Conservation (phyloP, 495 filamentous ascomycete species). For the Penicillium simplicissimum region DNA sequence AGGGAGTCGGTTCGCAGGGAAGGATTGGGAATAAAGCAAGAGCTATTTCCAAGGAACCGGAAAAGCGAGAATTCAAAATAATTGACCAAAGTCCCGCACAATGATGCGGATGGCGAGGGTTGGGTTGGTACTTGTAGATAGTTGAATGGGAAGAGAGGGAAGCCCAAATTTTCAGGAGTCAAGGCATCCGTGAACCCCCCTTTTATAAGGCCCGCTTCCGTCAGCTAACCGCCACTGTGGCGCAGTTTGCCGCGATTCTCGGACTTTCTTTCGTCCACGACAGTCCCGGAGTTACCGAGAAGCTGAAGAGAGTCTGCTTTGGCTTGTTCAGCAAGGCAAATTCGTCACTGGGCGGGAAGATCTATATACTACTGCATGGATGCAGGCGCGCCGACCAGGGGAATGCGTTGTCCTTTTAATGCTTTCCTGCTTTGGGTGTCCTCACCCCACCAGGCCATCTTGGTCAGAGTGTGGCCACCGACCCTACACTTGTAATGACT, state of each 20-base stretch:
- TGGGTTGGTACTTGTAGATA: conserved; percentile 1
- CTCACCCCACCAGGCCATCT: neutral
- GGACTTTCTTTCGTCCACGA: conserved; percentile 1
- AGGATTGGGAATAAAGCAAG: neutral
- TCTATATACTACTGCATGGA: conserved; percentile 13
- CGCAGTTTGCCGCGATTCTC: conserved; percentile 16
- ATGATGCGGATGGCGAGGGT: conserved; percentile 10
- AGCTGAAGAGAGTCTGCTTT: conserved; percentile 1
- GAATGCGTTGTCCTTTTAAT: conserved; percentile 13
- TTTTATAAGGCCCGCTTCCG: conserved; percentile 16
- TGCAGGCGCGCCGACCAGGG: conserved; percentile 8
- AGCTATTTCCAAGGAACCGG: neutral
- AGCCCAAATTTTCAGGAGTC: conserved; percentile 41
- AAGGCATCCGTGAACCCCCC: conserved; percentile 25
- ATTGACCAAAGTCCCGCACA: conserved; percentile 12
- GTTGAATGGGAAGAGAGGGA: conserved; percentile 3
- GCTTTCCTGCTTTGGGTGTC: neutral
- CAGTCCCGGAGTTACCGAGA: conserved; percentile 15
- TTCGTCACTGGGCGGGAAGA: conserved; percentile 5
- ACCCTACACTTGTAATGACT: neutral
- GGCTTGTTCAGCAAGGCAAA: conserved; percentile 7
- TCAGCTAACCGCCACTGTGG: conserved; percentile 18
- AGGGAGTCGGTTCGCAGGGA: neutral
- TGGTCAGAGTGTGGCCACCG: neutral
- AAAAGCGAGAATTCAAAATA: conserved; percentile 14